Evolutionary conservation across 768 basidiomycete genomes (phyloP), one percentile per base, ranked within the genome.

Genomic region (Strobilomyces dryophilus): DNA sequence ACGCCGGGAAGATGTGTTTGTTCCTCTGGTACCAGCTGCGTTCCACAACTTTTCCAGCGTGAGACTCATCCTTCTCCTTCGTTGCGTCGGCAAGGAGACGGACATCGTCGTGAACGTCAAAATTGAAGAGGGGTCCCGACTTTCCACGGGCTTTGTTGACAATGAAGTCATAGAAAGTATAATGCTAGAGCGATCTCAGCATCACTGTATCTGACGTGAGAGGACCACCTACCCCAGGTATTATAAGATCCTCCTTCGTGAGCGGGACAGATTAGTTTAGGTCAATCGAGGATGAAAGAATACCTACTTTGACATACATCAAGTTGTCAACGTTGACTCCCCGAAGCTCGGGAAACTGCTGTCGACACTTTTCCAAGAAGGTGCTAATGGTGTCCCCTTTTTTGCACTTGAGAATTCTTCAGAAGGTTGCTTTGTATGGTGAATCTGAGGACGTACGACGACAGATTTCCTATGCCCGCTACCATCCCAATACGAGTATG

Each of bases 61-160:
- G 97, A 17, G 91, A 94, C 70, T 99, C 97, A 61, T 99, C 94
- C 72, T 98, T 98, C 72, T 99, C 97, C 60, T 87, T 82, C 1
- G 94, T 92, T 3, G 95, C 97, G 65, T 99, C 97, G 21, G 91
- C 87, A 20, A 98, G 77, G 58, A 99, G 71, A 17, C 97, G 89
- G 5, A 99, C 91, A 67, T 99, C 97, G 66, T 99, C 97, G 68
- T 99, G 97, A 7, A 98, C 97, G 70, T 99, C 97, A 65, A 99
- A 99, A 70, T 89, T 97, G 75, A 99, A 99, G 51, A 99, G 73
- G 6, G 97, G 97, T 0, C 97, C 97, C 0, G 94, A 97, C 71
- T 99, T 99, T 26, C 97, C 97, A 21, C 97, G 85, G 8, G 95
- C 94, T 73, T 97, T 98, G 78, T 98, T 98, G 62, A 98, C 77